phyloP scores from a whole-genome alignment of 164 flowering plant species.

The Litsea cubeba region DNA sequence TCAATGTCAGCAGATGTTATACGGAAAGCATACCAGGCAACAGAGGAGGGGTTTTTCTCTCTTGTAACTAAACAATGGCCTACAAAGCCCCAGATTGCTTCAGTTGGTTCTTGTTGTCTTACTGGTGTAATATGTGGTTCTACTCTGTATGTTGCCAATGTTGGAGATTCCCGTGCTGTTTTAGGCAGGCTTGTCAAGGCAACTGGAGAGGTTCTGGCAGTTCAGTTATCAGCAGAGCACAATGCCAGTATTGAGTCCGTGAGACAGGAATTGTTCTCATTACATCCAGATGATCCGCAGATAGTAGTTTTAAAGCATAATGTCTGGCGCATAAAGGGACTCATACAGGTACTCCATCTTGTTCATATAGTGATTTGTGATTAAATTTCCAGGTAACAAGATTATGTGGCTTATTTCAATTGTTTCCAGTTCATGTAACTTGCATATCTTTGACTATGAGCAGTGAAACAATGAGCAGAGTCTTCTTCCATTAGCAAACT shows the following conservation, averaged over 20 bases:
- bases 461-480: background rate
- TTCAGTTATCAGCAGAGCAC: conserved; percentile 65
- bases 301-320: conserved; percentile 81
- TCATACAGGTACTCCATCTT: conserved; percentile 53
- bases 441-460: background rate
- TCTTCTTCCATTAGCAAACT: background rate
- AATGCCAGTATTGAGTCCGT: conserved; percentile 65
- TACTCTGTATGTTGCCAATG: conserved; percentile 67
- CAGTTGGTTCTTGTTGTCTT: conserved; percentile 84
- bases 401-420: background rate
- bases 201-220: conserved; percentile 58
- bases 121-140: conserved; percentile 61
- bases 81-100: conserved; percentile 74
- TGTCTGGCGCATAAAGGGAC: conserved; percentile 89
- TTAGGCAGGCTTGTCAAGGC: conserved; percentile 64
- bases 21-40: conserved; percentile 69
- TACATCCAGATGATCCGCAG: conserved; percentile 76
- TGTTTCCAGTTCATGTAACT: background rate
- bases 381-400: too few species aligned
- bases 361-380: too few species aligned
- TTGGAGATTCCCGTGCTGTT: conserved; percentile 85
- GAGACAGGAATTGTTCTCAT: conserved; percentile 60
- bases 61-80: conserved; percentile 70
- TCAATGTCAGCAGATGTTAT: conserved; percentile 68
- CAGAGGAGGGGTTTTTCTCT: conserved; percentile 76